A percentile compares a stretch with the other conserved stretches of the same genome.
phyloP scores from a whole-genome alignment of 306 rosid genomes.

The Vigna hirtella region DNA sequence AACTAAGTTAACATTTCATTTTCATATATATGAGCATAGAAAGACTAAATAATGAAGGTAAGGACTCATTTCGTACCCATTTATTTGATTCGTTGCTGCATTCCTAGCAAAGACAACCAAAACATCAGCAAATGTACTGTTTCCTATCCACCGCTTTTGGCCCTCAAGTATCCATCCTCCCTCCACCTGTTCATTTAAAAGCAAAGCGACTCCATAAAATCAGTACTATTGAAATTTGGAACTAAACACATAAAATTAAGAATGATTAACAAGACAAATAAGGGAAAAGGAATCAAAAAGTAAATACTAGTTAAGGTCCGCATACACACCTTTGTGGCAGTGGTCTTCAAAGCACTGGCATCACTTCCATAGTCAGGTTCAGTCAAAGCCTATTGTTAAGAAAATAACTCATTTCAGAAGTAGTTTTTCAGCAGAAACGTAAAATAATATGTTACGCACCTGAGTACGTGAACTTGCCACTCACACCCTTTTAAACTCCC shows the following conservation, averaged over 20 bases:
- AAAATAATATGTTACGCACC: too few species aligned
- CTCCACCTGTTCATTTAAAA: conserved; percentile 63
- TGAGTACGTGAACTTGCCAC: too few species aligned
- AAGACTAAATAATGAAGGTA: conserved; percentile 16
- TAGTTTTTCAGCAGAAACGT: conserved; percentile 10
- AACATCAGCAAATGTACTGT: conserved; percentile 86
- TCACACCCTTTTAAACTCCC: too few species aligned
- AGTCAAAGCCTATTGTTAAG: conserved; percentile 68
- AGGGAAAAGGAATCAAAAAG: background rate
- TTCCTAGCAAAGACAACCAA: conserved; percentile 80
- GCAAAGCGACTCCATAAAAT: conserved; percentile 20
- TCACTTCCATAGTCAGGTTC: conserved; percentile 94
- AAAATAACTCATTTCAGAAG: conserved; percentile 37
- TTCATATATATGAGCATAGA: background rate
- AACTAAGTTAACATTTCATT: background rate
- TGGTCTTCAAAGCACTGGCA: conserved; percentile 76
- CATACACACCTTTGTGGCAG: conserved; percentile 69
- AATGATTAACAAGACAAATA: conserved; percentile 1
- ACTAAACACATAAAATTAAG: too few species aligned
- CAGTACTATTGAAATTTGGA: conserved; percentile 23
- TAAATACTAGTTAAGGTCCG: conserved; percentile 23
- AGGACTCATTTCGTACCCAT: conserved; percentile 59
- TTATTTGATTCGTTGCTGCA: conserved; percentile 73
- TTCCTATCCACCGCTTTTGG: conserved; percentile 90
- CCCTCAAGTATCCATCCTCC: conserved; percentile 90